Evolutionary conservation across 208 protist genomes (phyloP).

Genomic region (Wallacemonas sp.): DNA sequence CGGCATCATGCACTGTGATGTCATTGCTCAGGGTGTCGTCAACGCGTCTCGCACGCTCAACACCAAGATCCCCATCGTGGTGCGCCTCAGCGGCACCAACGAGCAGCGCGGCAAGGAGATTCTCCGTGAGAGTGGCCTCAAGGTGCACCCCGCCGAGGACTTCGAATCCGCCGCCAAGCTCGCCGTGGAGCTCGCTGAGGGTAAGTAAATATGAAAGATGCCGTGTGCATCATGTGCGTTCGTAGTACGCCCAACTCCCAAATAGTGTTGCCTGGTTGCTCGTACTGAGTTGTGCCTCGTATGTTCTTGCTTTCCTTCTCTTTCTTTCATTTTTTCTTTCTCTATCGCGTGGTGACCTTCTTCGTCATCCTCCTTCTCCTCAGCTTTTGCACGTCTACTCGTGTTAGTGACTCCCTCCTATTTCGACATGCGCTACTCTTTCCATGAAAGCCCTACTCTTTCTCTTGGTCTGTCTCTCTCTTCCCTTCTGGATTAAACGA

Average conservation of each 20-base stretch:
- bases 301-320: background rate
- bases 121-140: conserved; percentile 86
- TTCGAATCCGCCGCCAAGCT: conserved; percentile 84
- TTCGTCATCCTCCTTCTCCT: background rate
- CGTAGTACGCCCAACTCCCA: no score
- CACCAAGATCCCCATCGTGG: conserved; percentile 94
- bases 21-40: conserved; percentile 97
- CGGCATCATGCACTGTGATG: conserved; percentile 99
- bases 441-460: no score
- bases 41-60: conserved; percentile 86
- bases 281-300: background rate
- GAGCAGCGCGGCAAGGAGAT: conserved; percentile 94
- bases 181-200: conserved; percentile 64
- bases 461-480: no score
- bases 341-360: background rate
- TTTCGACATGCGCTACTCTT: no score
- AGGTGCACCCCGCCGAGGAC: conserved; percentile 77
- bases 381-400: no score
- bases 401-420: no score
- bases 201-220: conserved; percentile 7
- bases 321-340: background rate
- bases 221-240: background rate
- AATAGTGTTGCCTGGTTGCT: no score
- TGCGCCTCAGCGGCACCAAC: conserved; percentile 95
- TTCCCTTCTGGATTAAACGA: no score